Percentiles rank a stretch among this genome's conserved stretches.
These are phyloP conservation scores for Mortierella sp. DNA, from an alignment of 371 early-diverging fungal species.

Conservation along the genomic window DNA sequence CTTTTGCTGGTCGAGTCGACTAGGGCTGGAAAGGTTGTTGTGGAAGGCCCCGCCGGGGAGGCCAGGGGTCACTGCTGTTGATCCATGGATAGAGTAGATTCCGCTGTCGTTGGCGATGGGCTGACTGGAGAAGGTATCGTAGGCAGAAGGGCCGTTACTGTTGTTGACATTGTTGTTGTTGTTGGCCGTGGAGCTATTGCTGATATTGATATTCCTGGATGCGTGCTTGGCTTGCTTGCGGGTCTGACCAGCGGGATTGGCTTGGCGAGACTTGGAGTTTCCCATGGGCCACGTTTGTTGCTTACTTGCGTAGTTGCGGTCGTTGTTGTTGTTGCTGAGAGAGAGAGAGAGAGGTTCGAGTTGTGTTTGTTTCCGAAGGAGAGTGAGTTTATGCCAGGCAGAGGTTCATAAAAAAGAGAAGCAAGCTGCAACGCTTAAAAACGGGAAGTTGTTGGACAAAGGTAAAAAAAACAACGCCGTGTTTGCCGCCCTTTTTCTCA, in stretches of 20 bases:
- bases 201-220: constrained; percentile 4
- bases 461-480: not conserved
- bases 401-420: not conserved
- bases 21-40: constrained; percentile 31
- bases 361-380: not conserved
- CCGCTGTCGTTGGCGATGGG: constrained; percentile 31
- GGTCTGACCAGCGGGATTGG: constrained; percentile 19
- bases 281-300: constrained; percentile 31
- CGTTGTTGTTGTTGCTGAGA: not conserved
- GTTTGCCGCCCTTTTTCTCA: constrained; percentile 6
- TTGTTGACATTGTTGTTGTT: not conserved
- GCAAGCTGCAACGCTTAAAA: no score
- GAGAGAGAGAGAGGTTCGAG: no score
- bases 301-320: not conserved
- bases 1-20: constrained; percentile 29
- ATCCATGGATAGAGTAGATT: constrained; percentile 38
- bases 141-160: not conserved
- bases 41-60: constrained; percentile 20
- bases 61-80: constrained; percentile 8
- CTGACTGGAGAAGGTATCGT: constrained; percentile 14
- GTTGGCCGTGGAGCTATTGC: not conserved
- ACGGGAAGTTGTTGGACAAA: no score
- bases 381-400: not conserved
- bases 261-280: constrained; percentile 50
- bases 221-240: constrained; percentile 21